These are phyloP conservation scores for Fusarium xyrophilum DNA, from an alignment of 2,329 filamentous ascomycete species.

Conservation along the genomic window DNA sequence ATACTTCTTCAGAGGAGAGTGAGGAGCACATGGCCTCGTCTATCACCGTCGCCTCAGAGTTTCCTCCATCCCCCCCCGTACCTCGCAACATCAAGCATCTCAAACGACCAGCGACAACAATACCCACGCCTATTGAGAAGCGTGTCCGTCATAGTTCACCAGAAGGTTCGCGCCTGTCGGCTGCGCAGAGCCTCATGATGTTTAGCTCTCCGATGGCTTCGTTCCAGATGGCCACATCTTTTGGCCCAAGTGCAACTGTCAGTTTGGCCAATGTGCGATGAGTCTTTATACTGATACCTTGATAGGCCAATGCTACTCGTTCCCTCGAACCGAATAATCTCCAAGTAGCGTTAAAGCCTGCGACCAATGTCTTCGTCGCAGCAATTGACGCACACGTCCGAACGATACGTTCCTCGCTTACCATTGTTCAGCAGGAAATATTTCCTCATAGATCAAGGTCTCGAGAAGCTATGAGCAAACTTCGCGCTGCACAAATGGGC, in stretches of 20 bases:
- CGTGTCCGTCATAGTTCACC: conserved; percentile 38
- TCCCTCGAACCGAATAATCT: conserved; percentile 33
- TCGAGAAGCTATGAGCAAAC: conserved; percentile 36
- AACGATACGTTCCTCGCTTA: conserved; percentile 36
- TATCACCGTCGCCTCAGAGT: conserved; percentile 40
- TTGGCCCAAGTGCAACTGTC: conserved; percentile 25
- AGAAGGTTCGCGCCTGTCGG: conserved; percentile 40
- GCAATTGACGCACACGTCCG: conserved; percentile 37
- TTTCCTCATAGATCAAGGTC: conserved; percentile 41
- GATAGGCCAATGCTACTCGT: conserved; percentile 28
- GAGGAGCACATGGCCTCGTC: conserved; percentile 40
- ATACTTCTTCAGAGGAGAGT: conserved; percentile 36
- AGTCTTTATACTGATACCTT: not conserved
- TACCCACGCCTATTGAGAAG: conserved; percentile 35
- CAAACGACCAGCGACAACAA: conserved; percentile 31
- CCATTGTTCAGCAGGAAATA: conserved; percentile 37
- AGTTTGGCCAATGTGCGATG: not conserved
- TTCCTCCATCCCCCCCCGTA: conserved; percentile 37
- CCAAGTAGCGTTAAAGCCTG: conserved; percentile 37
- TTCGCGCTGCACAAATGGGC: conserved; percentile 30
- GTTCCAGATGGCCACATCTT: conserved; percentile 41
- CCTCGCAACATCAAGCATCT: conserved; percentile 35
- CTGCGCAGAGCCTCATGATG: conserved; percentile 42
- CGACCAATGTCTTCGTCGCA: conserved; percentile 27
- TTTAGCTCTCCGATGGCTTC: conserved; percentile 42